Percentiles rank a stretch among this genome's conserved stretches.
phyloP scores from a whole-genome alignment of 1,139 yeast genomes.

The Candida pseudocylindracea region DNA sequence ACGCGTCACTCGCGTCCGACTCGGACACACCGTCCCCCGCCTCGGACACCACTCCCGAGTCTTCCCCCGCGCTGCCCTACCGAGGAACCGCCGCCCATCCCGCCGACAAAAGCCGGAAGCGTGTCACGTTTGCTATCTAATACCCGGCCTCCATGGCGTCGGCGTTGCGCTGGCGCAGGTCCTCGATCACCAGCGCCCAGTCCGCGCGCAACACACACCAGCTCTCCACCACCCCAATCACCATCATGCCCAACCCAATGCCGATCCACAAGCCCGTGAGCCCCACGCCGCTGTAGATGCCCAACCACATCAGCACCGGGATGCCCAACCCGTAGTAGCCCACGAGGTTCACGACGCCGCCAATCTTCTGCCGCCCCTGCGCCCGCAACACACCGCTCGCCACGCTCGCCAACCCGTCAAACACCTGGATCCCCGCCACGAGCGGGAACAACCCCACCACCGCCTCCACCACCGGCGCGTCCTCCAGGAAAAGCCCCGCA shows the following conservation, averaged over 20 bases:
- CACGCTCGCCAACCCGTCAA: slow-evolving; percentile 67
- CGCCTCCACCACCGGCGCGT: slow-evolving; percentile 36
- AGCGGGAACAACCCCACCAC: slow-evolving; percentile 34
- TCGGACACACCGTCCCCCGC: too few relatives aligned
- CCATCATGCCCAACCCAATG: slow-evolving; percentile 49
- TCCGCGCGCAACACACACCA: slow-evolving; percentile 14
- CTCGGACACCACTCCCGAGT: too few relatives aligned
- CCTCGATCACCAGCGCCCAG: slow-evolving; percentile 9
- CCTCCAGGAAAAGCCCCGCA: slow-evolving; percentile 50
- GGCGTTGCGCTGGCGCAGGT: too few relatives aligned
- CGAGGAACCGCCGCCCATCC: too few relatives aligned
- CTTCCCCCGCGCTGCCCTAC: too few relatives aligned
- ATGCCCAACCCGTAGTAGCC: slow-evolving; percentile 41
- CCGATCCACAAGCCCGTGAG: slow-evolving; percentile 80
- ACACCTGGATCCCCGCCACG: slow-evolving; percentile 50
- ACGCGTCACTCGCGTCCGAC: too few relatives aligned
- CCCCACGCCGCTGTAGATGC: slow-evolving; percentile 27
- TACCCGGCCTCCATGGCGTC: too few relatives aligned
- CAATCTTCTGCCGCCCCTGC: slow-evolving; percentile 67
- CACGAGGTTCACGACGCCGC: slow-evolving; percentile 56
- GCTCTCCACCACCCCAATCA: slow-evolving; percentile 43
- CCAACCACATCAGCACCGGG: slow-evolving; percentile 47
- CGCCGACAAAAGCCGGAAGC: too few relatives aligned
- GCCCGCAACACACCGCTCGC: slow-evolving; percentile 76
- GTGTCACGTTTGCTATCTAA: too few relatives aligned